Percentiles rank a stretch among this genome's conserved stretches.
These are phyloP conservation scores for Backusella westeae DNA, from an alignment of 192 early-diverging fungal genomes.

Conservation along the genomic window DNA sequence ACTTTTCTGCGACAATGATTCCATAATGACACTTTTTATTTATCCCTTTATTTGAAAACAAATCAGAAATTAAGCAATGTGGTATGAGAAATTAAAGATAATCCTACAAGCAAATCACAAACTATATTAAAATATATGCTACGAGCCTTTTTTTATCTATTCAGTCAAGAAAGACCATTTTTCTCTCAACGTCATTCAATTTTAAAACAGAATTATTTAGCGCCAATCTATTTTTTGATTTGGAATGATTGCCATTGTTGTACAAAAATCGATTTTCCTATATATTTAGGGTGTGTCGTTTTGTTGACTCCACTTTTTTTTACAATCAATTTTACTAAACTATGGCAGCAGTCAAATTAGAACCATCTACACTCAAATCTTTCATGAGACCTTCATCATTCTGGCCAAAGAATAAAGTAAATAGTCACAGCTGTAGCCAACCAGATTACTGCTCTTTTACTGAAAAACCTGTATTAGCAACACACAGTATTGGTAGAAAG, in stretches of 20 bases:
- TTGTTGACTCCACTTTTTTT: not conserved
- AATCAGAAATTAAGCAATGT: too few relatives aligned
- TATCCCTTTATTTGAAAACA: too few relatives aligned
- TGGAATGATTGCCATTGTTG: not conserved
- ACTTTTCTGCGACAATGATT: too few relatives aligned
- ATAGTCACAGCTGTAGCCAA: not conserved
- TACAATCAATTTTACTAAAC: not conserved
- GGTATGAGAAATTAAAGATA: not conserved
- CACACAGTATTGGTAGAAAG: not conserved
- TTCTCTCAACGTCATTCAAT: not conserved
- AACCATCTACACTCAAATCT: conserved; percentile 5
- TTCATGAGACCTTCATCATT: conserved; percentile 3
- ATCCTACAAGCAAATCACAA: not conserved
- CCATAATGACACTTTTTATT: too few relatives aligned
- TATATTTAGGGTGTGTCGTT: not conserved
- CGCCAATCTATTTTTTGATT: not conserved
- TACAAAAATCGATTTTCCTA: not conserved
- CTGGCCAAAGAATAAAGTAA: not conserved
- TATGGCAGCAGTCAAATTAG: not conserved
- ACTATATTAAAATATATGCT: not conserved
- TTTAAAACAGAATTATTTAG: not conserved
- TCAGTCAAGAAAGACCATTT: not conserved
- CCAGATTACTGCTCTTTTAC: not conserved
- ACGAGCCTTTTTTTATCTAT: not conserved
- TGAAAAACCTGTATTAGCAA: not conserved